Conservation (phyloP, 2,329 filamentous ascomycete genomes). For the Tolypocladium sp. region DNA sequence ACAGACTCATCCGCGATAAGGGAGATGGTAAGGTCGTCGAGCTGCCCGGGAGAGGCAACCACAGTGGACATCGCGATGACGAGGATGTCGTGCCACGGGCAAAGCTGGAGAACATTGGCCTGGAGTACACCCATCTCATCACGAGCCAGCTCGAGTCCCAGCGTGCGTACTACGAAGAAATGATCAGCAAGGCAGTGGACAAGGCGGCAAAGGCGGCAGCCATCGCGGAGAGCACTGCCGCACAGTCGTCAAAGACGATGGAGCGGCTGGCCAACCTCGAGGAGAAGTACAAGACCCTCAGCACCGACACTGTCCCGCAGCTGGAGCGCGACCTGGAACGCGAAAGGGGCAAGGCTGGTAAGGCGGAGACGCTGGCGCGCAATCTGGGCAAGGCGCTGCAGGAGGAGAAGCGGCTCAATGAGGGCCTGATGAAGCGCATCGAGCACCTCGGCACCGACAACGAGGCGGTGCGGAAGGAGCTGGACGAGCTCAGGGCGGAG, state of each 20-base stretch:
- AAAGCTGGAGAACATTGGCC: constrained; percentile 67
- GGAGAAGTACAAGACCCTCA: constrained; percentile 33
- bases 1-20: constrained; percentile 89
- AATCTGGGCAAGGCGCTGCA: constrained; percentile 66
- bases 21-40: constrained; percentile 88
- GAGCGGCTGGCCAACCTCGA: constrained; percentile 44
- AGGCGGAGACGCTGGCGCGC: constrained; percentile 67
- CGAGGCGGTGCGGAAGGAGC: constrained; percentile 44
- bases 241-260: constrained; percentile 38
- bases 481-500: constrained; percentile 48
- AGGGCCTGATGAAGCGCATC: constrained; percentile 75
- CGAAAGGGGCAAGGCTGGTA: constrained; percentile 57
- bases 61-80: constrained; percentile 27
- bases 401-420: constrained; percentile 79
- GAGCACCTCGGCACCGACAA: constrained; percentile 60
- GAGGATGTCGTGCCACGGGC: constrained; percentile 63
- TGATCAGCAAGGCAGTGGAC: constrained; percentile 79
- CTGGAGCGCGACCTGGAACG: constrained; percentile 68
- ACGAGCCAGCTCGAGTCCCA: constrained; percentile 91
- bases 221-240: constrained; percentile 53
- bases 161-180: constrained; percentile 86
- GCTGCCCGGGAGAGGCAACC: constrained; percentile 51
- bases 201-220: constrained; percentile 71
- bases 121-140: constrained; percentile 91
- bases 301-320: constrained; percentile 47